Conservation (phyloP, 148 eudicot species). For the Gaultheria prostrata region DNA sequence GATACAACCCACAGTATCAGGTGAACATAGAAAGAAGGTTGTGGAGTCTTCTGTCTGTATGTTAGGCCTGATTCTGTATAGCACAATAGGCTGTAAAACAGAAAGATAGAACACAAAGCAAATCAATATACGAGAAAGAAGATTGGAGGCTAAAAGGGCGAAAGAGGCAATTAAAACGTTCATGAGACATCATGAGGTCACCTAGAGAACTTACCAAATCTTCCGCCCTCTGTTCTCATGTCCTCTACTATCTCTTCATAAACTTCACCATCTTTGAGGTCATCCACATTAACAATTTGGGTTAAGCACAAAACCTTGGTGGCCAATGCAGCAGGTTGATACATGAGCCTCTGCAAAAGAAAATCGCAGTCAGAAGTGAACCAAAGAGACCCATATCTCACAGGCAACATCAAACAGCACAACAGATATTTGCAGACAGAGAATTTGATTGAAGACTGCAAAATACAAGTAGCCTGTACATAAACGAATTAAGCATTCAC, state of each 20-base stretch:
- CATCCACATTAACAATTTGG: conserved; percentile 68
- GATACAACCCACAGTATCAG: neutral
- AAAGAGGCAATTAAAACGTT: neutral
- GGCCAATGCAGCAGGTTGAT: conserved; percentile 58
- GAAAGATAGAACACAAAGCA: conserved; percentile 18
- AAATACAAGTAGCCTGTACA: neutral
- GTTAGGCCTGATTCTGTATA: conserved; percentile 27
- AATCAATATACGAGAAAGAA: conserved; percentile 15
- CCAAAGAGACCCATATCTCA: neutral
- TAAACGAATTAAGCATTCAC: neutral
- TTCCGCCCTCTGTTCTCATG: conserved; percentile 81
- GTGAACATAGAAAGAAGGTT: conserved; percentile 20
- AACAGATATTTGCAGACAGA: neutral
- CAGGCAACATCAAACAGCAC: neutral
- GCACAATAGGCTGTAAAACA: conserved; percentile 33
- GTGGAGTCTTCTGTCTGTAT: conserved; percentile 25
- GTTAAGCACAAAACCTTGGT: conserved; percentile 83
- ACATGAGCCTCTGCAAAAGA: conserved; percentile 62
- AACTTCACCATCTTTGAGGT: conserved; percentile 78
- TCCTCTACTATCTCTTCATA: conserved; percentile 87
- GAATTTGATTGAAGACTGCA: neutral
- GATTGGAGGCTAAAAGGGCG: neutral
- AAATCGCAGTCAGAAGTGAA: conserved; percentile 18
- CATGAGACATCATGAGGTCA: neutral
- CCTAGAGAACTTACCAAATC: conserved; percentile 48